Base-by-base conservation (phyloP, 345 rosid species). In the Mercurialis annua region DNA sequence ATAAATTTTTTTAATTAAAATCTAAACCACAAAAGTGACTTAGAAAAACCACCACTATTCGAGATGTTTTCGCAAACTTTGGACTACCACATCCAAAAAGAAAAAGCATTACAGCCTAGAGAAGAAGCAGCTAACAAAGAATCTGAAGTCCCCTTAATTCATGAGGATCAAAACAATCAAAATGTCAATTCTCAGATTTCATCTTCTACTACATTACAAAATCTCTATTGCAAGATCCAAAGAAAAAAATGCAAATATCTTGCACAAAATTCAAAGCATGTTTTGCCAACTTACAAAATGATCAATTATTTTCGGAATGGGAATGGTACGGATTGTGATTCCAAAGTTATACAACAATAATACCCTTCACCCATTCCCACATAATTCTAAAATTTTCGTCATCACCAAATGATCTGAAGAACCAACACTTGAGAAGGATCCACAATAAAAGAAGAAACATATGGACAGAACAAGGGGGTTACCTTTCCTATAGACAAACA, bases 401-500 rank as follows among this genome's bases (percentile, higher is more conserved):
- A 62, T 62, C 53, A 62, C 29, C 66, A 27, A 12, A 44, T 3
- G 34, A 17, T 20, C 44, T 27, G 16, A 21, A 61, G 65, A 61
- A 61, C 4, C 65, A 44, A 43, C 38, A 16, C 38, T 57, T 1
- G 1, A 9, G 34, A 8, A 33, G 44, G 44, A 40, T 40, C 44
- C 4, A 40, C 8, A 40, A 40, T 1, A 40, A 40, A 40, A 33
- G 34, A 33, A 55, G 26, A 53, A 40, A 29, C 27, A 44, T 65
- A 65, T 53, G 52, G 21, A 51, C 48, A 52, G 48, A 65, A 40
- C 7, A 36, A 16, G 21, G 38, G 48, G 51, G 7, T 20, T 14
- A 62, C 51, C 75, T 64, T 70, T 62, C 59, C 85, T 87, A 82
- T 86, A 79, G 86, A 81, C 67, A 67, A 70, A 44, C 36, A 61